phyloP scores from a whole-genome alignment of 2,329 filamentous ascomycete genomes.

The Penicillium brasilianum region DNA sequence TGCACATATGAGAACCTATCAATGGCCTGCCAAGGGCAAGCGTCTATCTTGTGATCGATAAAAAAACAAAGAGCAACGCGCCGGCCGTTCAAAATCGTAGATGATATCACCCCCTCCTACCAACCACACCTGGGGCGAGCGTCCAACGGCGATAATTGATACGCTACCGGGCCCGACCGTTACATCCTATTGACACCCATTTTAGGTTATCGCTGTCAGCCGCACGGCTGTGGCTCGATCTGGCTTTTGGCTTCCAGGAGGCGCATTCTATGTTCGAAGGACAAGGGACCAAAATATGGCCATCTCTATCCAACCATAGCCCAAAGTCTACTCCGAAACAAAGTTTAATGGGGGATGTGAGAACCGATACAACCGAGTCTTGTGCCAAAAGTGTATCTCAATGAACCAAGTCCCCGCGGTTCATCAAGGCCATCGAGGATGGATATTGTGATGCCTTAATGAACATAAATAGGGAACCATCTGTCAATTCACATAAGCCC shows the following conservation, averaged over 20 bases:
- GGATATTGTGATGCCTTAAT: not conserved
- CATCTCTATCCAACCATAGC: not conserved
- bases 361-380: not conserved
- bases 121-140: not conserved
- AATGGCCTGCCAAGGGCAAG: no score
- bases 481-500: not conserved
- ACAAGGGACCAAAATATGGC: not conserved
- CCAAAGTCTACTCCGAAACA: not conserved
- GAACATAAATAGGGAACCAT: not conserved
- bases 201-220: not conserved
- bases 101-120: not conserved
- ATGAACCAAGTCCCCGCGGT: not conserved
- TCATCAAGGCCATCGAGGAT: not conserved
- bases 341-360: not conserved
- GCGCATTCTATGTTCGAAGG: not conserved
- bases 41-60: no score
- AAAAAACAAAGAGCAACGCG: not conserved
- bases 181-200: not conserved
- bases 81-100: not conserved
- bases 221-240: not conserved
- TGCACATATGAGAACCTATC: no score
- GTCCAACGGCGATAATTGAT: not conserved
- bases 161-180: not conserved
- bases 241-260: not conserved
- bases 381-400: not conserved